Evolutionary conservation across 768 basidiomycete genomes (phyloP).

Genomic region (Boletus vermiculosoides): DNA sequence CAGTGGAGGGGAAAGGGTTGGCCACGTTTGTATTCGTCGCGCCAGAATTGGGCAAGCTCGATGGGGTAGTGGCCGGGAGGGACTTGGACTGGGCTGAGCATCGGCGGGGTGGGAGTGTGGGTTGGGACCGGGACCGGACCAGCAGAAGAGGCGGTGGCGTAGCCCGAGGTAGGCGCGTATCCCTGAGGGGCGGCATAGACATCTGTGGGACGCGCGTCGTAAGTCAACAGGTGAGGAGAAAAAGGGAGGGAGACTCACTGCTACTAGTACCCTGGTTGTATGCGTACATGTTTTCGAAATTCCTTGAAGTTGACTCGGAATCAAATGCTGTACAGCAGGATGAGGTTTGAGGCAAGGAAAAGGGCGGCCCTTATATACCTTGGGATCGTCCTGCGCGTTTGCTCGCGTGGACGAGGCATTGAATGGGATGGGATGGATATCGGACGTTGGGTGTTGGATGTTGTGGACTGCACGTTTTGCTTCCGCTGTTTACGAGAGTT

Average conservation of each 20-base stretch:
- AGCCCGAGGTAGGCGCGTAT: background rate
- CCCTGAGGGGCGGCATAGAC: background rate
- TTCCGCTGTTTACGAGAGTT: background rate
- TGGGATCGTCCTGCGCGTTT: background rate
- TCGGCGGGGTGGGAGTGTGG: background rate
- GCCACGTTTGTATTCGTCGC: conserved; percentile 8
- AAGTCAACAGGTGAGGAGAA: background rate
- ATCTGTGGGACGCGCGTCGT: background rate
- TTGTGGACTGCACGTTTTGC: conserved; percentile 9
- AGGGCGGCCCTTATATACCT: conserved; percentile 6
- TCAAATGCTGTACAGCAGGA: background rate
- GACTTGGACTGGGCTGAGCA: conserved; percentile 14
- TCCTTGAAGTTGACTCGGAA: background rate
- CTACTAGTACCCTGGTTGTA: background rate
- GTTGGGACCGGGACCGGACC: background rate
- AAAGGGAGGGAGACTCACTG: conserved; percentile 1
- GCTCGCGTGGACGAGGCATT: conserved; percentile 10
- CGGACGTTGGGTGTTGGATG: background rate
- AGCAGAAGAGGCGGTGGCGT: background rate
- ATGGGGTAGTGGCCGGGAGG: conserved; percentile 20
- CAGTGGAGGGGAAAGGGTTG: conserved; percentile 24
- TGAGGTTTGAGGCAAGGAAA: background rate
- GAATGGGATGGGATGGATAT: background rate
- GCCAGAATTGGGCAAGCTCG: conserved; percentile 34
- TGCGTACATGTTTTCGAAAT: conserved; percentile 4